Base-by-base conservation (phyloP, 192 early-diverging fungal species). In the Backusella morwellensis region DNA sequence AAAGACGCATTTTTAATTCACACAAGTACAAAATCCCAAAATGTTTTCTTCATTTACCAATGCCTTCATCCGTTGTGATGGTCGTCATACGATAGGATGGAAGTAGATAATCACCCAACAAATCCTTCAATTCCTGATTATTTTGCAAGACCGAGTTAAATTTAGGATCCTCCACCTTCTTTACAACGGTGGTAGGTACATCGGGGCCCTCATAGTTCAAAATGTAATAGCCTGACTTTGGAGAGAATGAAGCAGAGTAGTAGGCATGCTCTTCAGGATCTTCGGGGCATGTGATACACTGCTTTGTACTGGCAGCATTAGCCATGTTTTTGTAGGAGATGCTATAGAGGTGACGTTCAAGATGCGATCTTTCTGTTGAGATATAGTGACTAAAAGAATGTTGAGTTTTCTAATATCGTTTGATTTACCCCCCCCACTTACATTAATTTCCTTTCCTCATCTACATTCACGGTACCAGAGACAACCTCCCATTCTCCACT, bases 141-240 rank as follows among this genome's bases (percentile, higher is more conserved):
- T 92, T 84, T 66, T 85, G 83, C 8, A 94, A 76, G 4, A 92
- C 83, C 2, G 73, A 77, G 76, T 83, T 87, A 77, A 92, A 94
- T 26, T 74, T 77, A 44, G 63, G 41, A 54, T 93, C 85, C 7
- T 56, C 76, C 32, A 84, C 82, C 78, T 89, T 91, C 69, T 87
- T 87, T 4, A 95, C 87, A 32, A 86, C 87, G 73, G 92, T 91
- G 85, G 90, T 95, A 5, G 97, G 97, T 14, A 96, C 84, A 78
- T 90, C 91, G 14, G 97, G 97, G 0, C 97, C 97, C 15, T 83
- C 77, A 78, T 98, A 97, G 12, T 83, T 84, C 11, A 97, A 82
- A 70, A 90, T 71, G 72, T 93, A 95, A 80, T 93, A 97, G 26
- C 87, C 86, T 72, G 86, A 90, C 8, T 88, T 86, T 0, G 91